phyloP scores from a whole-genome alignment of 2,329 filamentous ascomycete species.

The Aureobasidium pullulans region DNA sequence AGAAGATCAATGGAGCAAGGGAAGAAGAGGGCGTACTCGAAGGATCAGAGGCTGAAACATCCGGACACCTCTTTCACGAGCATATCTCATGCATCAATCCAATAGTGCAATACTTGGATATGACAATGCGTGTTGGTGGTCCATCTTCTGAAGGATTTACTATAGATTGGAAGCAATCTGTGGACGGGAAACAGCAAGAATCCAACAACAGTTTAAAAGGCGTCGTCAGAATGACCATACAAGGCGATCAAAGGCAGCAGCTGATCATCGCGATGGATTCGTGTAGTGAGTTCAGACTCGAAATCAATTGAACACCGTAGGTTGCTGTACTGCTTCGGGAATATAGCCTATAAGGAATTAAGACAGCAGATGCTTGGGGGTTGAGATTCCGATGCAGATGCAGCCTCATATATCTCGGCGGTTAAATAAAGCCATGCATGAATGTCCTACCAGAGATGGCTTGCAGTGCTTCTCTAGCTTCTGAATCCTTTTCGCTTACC shows the following conservation, averaged over 20 bases:
- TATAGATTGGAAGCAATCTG: too few relatives aligned
- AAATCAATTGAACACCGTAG: too few relatives aligned
- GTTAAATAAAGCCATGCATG: not conserved
- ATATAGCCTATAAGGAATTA: too few relatives aligned
- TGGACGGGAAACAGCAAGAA: too few relatives aligned
- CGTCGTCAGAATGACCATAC: not conserved
- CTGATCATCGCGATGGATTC: not conserved
- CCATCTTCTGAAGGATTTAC: not conserved
- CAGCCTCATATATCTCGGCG: not conserved
- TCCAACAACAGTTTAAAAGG: not conserved
- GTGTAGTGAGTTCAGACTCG: too few relatives aligned
- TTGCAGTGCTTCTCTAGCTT: not conserved
- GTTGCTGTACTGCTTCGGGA: too few relatives aligned
- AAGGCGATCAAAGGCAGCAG: not conserved
- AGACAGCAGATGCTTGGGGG: too few relatives aligned
- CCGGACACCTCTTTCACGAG: not conserved
- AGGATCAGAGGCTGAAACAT: not conserved
- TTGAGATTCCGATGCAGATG: not conserved
- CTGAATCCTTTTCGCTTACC: not conserved
- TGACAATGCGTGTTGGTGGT: not conserved
- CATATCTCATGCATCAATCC: not conserved
- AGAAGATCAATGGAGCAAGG: not conserved
- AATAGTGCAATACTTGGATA: not conserved
- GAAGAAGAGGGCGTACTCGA: not conserved
- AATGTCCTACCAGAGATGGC: not conserved